Evolutionary conservation across 495 filamentous ascomycete genomes (phyloP).

Genomic region (Bacidia gigantensis): DNA sequence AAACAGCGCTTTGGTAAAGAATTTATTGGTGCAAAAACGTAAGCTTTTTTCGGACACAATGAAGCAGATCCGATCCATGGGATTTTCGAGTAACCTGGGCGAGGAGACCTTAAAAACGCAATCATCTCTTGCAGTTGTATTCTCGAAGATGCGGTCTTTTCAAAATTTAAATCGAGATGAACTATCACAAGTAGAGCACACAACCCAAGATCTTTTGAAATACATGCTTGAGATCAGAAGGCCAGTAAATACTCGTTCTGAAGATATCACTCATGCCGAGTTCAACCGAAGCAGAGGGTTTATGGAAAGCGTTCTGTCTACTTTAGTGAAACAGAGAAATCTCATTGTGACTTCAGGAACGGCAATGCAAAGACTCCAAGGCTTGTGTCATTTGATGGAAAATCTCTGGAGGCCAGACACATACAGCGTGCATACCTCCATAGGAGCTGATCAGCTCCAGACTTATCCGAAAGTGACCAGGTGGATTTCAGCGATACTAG

Average conservation of each 20-base stretch:
- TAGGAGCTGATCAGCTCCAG: constrained; percentile 8
- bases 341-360: constrained; percentile 32
- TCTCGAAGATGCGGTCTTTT: constrained; percentile 34
- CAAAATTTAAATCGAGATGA: constrained; percentile 4
- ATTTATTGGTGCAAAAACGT: constrained; percentile 83
- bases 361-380: constrained; percentile 26
- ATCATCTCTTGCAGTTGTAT: constrained; percentile 49
- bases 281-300: constrained; percentile 64
- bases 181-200: constrained; percentile 54
- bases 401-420: constrained; percentile 29
- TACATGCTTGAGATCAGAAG: constrained; percentile 52
- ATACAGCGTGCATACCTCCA: constrained; percentile 11
- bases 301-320: constrained; percentile 64
- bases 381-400: constrained; percentile 25
- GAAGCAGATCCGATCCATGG: constrained; percentile 71
- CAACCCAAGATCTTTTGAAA: constrained; percentile 48
- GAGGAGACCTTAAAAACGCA: constrained; percentile 57
- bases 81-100: constrained; percentile 66
- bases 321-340: constrained; percentile 52
- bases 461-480: constrained; percentile 2
- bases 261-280: constrained; percentile 68
- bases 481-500: constrained; percentile 39
- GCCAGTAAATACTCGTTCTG: constrained; percentile 54
- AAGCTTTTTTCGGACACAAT: constrained; percentile 80
- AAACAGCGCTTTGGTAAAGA: constrained; percentile 64